Evolutionary conservation across 257 asterid genomes (phyloP).

Genomic region (Capsicum chinense): DNA sequence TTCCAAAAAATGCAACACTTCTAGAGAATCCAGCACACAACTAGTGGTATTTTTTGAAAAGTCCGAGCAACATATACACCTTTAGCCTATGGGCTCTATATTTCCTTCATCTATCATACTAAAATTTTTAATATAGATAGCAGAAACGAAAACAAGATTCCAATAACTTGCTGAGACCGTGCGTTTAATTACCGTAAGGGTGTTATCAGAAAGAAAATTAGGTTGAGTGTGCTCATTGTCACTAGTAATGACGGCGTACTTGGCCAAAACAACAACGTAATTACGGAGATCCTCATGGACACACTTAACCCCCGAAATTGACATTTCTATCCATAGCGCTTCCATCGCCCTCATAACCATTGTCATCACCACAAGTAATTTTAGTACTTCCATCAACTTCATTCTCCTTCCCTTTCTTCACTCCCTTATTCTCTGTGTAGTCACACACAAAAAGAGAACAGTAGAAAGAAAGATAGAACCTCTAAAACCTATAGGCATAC

Average conservation of each 20-base stretch:
- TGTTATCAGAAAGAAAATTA: conserved; percentile 48
- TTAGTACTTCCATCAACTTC: not conserved
- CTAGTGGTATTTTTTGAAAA: no score
- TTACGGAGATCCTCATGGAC: conserved; percentile 65
- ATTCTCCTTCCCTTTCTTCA: not conserved
- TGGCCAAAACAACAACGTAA: conserved; percentile 68
- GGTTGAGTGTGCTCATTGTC: conserved; percentile 46
- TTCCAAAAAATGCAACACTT: no score
- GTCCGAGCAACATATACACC: no score
- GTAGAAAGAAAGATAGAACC: not conserved
- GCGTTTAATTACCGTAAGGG: conserved; percentile 56
- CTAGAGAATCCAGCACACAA: no score
- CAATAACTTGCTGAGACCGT: no score
- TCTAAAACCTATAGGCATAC: not conserved
- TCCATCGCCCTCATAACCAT: conserved; percentile 47
- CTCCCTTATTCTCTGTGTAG: no score
- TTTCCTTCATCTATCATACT: not conserved
- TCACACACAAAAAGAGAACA: no score
- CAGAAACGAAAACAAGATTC: not conserved
- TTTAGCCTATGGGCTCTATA: not conserved
- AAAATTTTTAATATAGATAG: not conserved
- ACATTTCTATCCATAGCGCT: conserved; percentile 73
- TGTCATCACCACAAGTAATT: not conserved
- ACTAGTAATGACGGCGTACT: conserved; percentile 55
- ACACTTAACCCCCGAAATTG: conserved; percentile 66